These are phyloP conservation scores for Chloris gayana DNA, from an alignment of 176 grass and related monocot species.

Conservation along the genomic window DNA sequence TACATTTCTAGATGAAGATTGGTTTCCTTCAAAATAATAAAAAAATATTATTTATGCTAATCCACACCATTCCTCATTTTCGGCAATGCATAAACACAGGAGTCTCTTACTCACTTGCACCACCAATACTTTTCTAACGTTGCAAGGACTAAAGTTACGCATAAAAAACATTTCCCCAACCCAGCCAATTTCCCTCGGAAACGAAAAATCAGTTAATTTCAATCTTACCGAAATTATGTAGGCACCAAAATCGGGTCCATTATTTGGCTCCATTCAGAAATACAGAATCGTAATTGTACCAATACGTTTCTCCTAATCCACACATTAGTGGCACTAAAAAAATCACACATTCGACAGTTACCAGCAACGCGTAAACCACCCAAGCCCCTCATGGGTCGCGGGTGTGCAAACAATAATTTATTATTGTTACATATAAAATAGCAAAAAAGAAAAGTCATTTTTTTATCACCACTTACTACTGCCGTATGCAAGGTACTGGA, in stretches of 20 bases:
- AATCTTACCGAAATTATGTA: neutral
- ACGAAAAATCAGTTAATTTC: no score
- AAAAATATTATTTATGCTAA: neutral
- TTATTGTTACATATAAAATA: neutral
- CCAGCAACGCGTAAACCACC: neutral
- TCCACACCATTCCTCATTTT: neutral
- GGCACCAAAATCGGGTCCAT: neutral
- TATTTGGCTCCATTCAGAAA: neutral
- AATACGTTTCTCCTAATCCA: neutral
- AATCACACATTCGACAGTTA: neutral
- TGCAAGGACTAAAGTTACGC: neutral
- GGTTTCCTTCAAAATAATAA: neutral
- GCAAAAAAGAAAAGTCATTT: neutral
- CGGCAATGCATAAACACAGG: neutral
- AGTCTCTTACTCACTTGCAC: neutral
- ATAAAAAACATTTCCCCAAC: neutral
- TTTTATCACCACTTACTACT: neutral
- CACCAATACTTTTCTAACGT: neutral
- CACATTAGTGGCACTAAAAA: neutral
- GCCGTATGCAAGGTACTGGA: neutral
- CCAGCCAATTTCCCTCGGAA: no score
- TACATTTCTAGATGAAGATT: neutral
- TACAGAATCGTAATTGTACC: neutral
- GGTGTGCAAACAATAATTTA: neutral
- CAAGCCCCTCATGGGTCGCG: neutral